Evolutionary conservation across 1,284 basidiomycete genomes (phyloP).

Genomic region (Ceratobasidium sp.): DNA sequence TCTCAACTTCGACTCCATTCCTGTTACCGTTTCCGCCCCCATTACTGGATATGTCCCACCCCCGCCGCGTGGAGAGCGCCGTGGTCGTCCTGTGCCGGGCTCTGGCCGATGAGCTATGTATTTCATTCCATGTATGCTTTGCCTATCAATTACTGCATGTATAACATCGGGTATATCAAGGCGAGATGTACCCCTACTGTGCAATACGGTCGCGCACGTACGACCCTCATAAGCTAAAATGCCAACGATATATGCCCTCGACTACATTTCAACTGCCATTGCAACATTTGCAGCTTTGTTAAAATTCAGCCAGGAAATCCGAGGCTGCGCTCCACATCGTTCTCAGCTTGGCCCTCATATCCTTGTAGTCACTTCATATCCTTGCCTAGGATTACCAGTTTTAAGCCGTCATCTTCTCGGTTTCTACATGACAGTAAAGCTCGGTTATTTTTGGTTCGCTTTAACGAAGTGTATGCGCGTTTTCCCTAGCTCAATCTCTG

Average conservation of each 20-base stretch:
- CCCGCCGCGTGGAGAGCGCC: constrained; percentile 69
- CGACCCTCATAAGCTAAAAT: constrained; percentile 28
- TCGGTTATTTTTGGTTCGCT: background rate
- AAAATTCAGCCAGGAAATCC: too few species aligned
- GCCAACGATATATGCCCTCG: constrained; percentile 34
- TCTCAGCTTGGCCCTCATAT: too few species aligned
- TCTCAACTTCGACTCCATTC: constrained; percentile 92
- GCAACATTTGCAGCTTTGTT: too few species aligned
- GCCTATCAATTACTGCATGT: constrained; percentile 38
- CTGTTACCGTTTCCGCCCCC: constrained; percentile 77
- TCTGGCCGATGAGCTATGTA: constrained; percentile 64
- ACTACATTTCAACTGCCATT: background rate
- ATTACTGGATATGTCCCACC: constrained; percentile 71
- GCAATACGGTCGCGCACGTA: constrained; percentile 33
- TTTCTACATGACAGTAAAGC: too few species aligned
- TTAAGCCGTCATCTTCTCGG: too few species aligned
- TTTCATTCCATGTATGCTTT: constrained; percentile 22
- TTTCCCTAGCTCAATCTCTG: background rate
- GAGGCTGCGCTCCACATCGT: too few species aligned
- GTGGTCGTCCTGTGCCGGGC: constrained; percentile 86
- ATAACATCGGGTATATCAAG: constrained; percentile 25
- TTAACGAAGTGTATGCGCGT: too few species aligned
- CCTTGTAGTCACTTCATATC: background rate
- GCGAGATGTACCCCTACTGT: constrained; percentile 10
- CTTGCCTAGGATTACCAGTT: background rate